Evolutionary conservation across 805 yeast genomes (phyloP).

Genomic region (Lipomyces yamadae): DNA sequence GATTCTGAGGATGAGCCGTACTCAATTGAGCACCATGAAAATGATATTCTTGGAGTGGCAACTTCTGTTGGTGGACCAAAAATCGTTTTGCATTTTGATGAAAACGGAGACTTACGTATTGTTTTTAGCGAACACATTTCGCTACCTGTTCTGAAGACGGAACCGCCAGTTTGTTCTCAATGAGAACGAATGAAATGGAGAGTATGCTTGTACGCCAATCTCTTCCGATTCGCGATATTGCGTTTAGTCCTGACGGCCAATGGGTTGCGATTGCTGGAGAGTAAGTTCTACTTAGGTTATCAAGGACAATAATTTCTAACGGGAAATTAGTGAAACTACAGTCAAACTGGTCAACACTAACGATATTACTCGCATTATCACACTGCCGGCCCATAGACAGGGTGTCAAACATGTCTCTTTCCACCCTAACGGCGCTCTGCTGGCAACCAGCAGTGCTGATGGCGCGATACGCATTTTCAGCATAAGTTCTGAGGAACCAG

Average conservation of each 20-base stretch:
- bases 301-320: too few species aligned
- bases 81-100: background rate
- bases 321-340: constrained; percentile 39
- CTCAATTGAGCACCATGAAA: constrained; percentile 42
- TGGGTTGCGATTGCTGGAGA: constrained; percentile 48
- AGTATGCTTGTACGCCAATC: constrained; percentile 41
- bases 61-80: constrained; percentile 29
- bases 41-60: constrained; percentile 41
- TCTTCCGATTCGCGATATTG: constrained; percentile 45
- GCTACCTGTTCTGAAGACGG: constrained; percentile 55
- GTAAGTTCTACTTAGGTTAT: constrained; percentile 19
- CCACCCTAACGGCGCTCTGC: constrained; percentile 42
- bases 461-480: constrained; percentile 45
- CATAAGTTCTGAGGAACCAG: constrained; percentile 39
- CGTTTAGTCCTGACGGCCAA: constrained; percentile 46
- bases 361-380: constrained; percentile 49
- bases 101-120: background rate
- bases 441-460: constrained; percentile 45
- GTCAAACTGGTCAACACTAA: constrained; percentile 43
- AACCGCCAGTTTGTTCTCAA: constrained; percentile 42
- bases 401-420: constrained; percentile 56
- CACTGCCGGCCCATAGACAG: constrained; percentile 52
- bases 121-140: constrained; percentile 39
- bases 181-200: constrained; percentile 37
- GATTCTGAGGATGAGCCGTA: constrained; percentile 45